phyloP scores from a whole-genome alignment of 768 basidiomycete species.

The Phaffia tasmanica region DNA sequence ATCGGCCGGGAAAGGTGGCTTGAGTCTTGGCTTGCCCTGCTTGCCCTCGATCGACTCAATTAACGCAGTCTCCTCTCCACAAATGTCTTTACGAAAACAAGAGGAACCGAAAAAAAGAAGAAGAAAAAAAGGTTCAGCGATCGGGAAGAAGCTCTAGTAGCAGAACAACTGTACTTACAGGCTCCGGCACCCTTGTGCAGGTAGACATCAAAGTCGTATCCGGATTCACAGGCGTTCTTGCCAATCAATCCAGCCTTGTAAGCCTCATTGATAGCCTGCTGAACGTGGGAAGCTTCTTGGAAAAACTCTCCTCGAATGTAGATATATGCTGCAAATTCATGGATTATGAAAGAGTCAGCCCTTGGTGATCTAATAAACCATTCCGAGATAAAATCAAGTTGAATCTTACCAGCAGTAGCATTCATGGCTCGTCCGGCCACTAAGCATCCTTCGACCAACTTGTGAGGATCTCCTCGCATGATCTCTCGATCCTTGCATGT shows the following conservation, averaged over 20 bases:
- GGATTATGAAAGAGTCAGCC: not conserved
- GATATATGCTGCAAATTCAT: slow-evolving; percentile 63
- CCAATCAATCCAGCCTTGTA: slow-evolving; percentile 81
- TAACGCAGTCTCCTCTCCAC: slow-evolving; percentile 94
- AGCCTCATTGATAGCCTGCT: slow-evolving; percentile 90
- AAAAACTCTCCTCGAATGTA: slow-evolving; percentile 98
- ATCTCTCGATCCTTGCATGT: slow-evolving; percentile 99
- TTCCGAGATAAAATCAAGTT: not conserved
- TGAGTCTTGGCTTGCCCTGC: slow-evolving; percentile 93
- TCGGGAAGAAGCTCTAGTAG: not conserved
- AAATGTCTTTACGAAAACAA: slow-evolving; percentile 54
- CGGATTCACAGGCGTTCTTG: slow-evolving; percentile 79
- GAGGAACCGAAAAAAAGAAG: no score
- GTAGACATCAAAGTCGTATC: slow-evolving; percentile 94
- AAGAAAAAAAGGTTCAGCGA: not conserved
- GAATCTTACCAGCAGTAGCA: slow-evolving; percentile 55
- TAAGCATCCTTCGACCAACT: slow-evolving; percentile 92
- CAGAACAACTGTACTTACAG: not conserved
- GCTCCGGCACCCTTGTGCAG: slow-evolving; percentile 97
- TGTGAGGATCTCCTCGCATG: slow-evolving; percentile 93
- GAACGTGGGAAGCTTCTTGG: slow-evolving; percentile 85
- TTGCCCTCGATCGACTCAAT: slow-evolving; percentile 97
- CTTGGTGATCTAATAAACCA: not conserved
- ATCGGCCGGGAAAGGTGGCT: slow-evolving; percentile 97
- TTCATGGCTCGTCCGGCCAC: slow-evolving; percentile 97